Base-by-base conservation (phyloP, 23 red algal genomes). In the Gracilaria domingensis region DNA sequence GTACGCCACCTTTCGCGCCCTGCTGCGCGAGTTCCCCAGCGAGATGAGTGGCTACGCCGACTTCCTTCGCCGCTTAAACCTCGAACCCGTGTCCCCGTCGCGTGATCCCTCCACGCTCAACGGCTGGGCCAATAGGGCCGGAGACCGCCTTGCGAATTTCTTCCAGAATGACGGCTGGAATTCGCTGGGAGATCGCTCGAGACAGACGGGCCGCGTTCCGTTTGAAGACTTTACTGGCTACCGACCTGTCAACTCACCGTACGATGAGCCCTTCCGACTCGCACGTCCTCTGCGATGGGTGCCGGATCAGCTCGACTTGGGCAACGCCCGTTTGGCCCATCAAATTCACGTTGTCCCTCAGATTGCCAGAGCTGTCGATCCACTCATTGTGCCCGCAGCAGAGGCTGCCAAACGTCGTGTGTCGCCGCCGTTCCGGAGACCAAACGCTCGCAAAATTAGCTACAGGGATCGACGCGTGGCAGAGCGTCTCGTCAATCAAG, bases 141-240 rank as follows among this genome's bases (percentile, higher is more conserved):
- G 59, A 8, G 45, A 61, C 25, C 85, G 85, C 4, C 32, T 78
- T 0, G 71, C 59, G 0, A 24, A 75, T 11, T 78, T 71, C 56
- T 89, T 89, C 71, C 39, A 57, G 49, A 77, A 60, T 33, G 85
- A 89, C 73, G 85, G 85, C 35, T 89, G 85, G 85, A 89, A 89
- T 25, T 89, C 85, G 69, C 69, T 60, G 4, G 85, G 85, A 32
- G 73, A 89, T 57, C 58, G 79, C 34, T 51, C 85, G 0, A 50
- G 85, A 1, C 35, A 45, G 29, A 62, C 33, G 17, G 25, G 30
- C 57, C 73, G 69, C 71, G 37, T 60, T 11, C 85, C 85, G 6
- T 89, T 77, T 34, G 66, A 77, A 18, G 85, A 89, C 73, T 78
- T 26, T 25, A 89, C 70, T 29, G 0, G 12, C 11, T 80, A 90